Evolutionary conservation across 345 rosid genomes (phyloP), one percentile per base, ranked within the genome.

Genomic region (Citrus glauca): DNA sequence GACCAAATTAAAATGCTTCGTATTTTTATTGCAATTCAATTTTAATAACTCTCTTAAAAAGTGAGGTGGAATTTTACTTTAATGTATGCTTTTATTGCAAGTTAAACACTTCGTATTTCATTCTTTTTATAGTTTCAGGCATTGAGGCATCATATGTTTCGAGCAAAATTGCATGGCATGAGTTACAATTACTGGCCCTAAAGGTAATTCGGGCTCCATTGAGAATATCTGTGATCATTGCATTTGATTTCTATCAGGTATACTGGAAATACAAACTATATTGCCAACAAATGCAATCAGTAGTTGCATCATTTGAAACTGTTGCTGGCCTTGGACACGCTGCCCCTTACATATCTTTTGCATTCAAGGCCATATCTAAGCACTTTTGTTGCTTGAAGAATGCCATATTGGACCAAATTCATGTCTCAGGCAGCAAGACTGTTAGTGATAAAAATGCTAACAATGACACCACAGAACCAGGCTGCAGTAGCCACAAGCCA

Each of bases 271-370:
- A 86, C 72, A 82, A 84, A 82, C 66, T 76, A 30, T 84, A 80
- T 28, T 78, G 76, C 76, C 89, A 82, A 30, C 87, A 86, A 57
- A 78, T 84, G 76, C 84, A 82, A 62, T 73, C 87, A 22, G 78
- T 84, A 37, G 78, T 86, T 17, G 80, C 85, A 35, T 86, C 86
- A 13, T 86, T 86, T 73, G 83, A 79, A 32, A 69, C 79, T 50
- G 89, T 84, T 22, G 69, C 89, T 0, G 87, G 89, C 24, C 83
- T 86, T 22, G 87, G 87, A 7, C 82, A 84, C 27, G 86, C 87
- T 4, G 84, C 86, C 35, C 89, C 89, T 5, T 84, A 84, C 32
- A 65, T 81, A 30, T 75, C 53, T 7, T 71, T 81, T 19, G 83
- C 81, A 30, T 69, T 86, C 80, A 86, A 84, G 63, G 83, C 81